A percentile compares a stretch with the other conserved stretches of the same genome.
phyloP scores from a whole-genome alignment of 257 asterid species.

The Verbascum thapsus region DNA sequence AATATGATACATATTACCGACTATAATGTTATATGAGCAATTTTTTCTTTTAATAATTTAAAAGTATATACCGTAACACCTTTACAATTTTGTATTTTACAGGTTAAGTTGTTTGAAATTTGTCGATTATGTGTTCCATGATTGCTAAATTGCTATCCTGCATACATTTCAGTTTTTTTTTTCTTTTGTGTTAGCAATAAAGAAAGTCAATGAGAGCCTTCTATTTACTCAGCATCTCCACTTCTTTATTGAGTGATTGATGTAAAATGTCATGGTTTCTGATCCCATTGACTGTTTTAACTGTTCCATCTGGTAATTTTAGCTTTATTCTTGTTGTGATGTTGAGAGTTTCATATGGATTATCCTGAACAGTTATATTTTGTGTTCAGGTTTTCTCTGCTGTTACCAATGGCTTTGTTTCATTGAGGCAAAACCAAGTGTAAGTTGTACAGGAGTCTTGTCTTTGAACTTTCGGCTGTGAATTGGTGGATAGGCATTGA shows the following conservation, averaged over 20 bases:
- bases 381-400: constrained; percentile 41
- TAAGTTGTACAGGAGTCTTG: constrained; percentile 34
- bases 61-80: too few relatives aligned
- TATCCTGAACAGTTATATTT: constrained; percentile 12
- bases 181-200: not conserved
- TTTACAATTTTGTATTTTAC: too few relatives aligned
- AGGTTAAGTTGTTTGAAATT: too few relatives aligned
- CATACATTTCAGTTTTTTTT: not conserved
- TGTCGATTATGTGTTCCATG: too few relatives aligned
- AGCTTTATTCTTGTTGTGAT: constrained; percentile 1
- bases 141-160: not conserved
- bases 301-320: constrained; percentile 9
- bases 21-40: too few relatives aligned
- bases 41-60: too few relatives aligned
- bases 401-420: constrained; percentile 41
- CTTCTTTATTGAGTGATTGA: not conserved
- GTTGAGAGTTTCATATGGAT: not conserved
- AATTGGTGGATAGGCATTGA: constrained; percentile 55
- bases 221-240: not conserved
- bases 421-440: constrained; percentile 45
- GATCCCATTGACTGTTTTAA: constrained; percentile 13
- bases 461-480: constrained; percentile 42
- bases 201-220: not conserved
- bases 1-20: too few relatives aligned
- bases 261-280: not conserved